Base-by-base conservation (phyloP, 2,329 filamentous ascomycete species). In the Bipolaris zeicola region DNA sequence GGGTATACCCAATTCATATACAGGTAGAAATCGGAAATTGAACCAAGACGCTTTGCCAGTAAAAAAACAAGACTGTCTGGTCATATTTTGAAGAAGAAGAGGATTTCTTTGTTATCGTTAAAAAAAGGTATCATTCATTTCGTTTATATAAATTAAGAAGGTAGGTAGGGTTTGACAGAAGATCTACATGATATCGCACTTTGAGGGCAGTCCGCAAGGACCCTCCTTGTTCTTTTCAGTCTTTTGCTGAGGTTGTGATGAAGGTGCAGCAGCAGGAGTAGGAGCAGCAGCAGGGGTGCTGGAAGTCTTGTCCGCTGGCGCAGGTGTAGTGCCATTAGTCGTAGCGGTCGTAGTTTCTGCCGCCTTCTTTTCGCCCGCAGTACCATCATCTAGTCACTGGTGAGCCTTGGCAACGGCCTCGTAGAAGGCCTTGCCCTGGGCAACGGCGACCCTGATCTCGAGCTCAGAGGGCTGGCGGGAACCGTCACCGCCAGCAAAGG, bases 351-450 rank as follows among this genome's bases (percentile, higher is more conserved):
- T 51, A 22, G 39, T 52, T 16, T 52, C 55, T 5, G 55, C 59
- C n/a, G 22, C 42, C 54, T 52, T 56, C 37, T 43, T 43, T 33
- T 44, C 50, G 8, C 14, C 53, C 28, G 58, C 57, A 31, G 50
- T 50, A 47, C 61, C 57, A 52, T 81, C 89, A 89, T 91, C 84
- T 81, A 95, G 89, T 96, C 90, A 96, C 68, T 84, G 83, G 77
- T 80, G 83, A 66, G 85, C 83, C 85, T 92, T 94, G 73, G 85
- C 78, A 52, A 96, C 85, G 57, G 85, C 81, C 77, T 89, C 80
- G 80, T 90, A 96, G 82, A 98, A 99, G 52, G 80, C 74, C 83
- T 92, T 88, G 78, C 95, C 95, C 82, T 99, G 95, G 67, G 85
- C 84, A 61, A 82, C 84, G 58, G 95, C 95, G 61, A 98, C 74